These are phyloP conservation scores for Mycena rosella DNA, from an alignment of 768 basidiomycete species.

Conservation along the genomic window DNA sequence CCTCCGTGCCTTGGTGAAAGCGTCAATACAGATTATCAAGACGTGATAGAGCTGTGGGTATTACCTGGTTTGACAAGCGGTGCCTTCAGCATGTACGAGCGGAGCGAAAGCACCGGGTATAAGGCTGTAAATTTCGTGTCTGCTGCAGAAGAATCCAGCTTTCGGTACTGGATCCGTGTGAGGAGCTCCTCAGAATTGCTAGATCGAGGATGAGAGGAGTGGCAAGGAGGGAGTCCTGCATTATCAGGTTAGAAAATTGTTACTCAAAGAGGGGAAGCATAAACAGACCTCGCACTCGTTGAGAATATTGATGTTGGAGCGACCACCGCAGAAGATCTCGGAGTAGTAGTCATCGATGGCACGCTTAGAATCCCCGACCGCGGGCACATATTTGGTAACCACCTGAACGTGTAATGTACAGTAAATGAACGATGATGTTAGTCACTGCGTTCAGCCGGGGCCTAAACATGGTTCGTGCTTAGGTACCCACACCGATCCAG, in stretches of 20 bases:
- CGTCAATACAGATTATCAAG: neutral
- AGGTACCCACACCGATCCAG: too few relatives aligned
- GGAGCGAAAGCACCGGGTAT: constrained; percentile 92
- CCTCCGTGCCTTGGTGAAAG: constrained; percentile 70
- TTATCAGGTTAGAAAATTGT: too few relatives aligned
- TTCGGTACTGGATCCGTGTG: constrained; percentile 42
- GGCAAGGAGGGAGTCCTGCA: constrained; percentile 94
- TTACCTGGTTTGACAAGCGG: constrained; percentile 86
- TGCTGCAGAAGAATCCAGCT: constrained; percentile 71
- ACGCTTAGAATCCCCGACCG: constrained; percentile 96
- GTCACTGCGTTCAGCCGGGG: too few relatives aligned
- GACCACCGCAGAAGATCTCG: constrained; percentile 96
- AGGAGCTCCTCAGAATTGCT: constrained; percentile 91
- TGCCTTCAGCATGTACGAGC: constrained; percentile 98
- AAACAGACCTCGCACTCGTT: constrained; percentile 89
- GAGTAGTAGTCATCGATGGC: constrained; percentile 99
- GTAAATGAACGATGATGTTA: too few relatives aligned
- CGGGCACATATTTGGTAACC: constrained; percentile 96
- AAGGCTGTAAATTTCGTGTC: constrained; percentile 80
- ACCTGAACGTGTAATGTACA: constrained; percentile 46
- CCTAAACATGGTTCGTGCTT: too few relatives aligned
- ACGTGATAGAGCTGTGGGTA: neutral
- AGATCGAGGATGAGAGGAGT: constrained; percentile 96
- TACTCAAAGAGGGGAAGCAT: neutral
- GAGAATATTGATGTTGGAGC: constrained; percentile 95